Conservation (phyloP, 2,329 filamentous ascomycete genomes). For the Orbilia ellipsospora region DNA sequence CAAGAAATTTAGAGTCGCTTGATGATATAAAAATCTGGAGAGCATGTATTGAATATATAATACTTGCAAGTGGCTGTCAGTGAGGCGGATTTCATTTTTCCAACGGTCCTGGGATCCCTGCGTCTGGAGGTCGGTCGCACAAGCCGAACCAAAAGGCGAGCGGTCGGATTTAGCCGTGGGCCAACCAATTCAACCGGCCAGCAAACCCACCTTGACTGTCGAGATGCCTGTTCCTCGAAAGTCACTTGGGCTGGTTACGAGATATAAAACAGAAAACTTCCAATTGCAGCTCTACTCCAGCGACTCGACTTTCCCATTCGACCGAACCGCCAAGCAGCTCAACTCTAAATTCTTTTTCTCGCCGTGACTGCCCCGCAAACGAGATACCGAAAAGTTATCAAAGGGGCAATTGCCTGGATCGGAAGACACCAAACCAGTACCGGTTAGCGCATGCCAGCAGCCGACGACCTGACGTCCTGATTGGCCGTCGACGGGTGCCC, state of each 20-base stretch:
- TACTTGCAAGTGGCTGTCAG: no score
- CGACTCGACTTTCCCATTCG: constrained; percentile 19
- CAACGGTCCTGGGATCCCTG: no score
- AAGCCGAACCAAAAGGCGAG: no score
- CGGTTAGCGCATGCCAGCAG: constrained; percentile 37
- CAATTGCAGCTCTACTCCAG: not conserved
- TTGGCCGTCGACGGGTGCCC: constrained; percentile 13
- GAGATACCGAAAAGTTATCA: constrained; percentile 16
- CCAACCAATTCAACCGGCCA: no score
- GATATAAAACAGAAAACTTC: not conserved
- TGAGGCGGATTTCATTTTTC: no score
- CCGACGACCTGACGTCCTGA: constrained; percentile 18
- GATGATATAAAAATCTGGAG: no score
- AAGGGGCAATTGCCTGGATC: constrained; percentile 26
- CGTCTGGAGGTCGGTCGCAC: no score
- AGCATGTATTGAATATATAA: no score
- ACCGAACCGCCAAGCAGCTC: constrained; percentile 14
- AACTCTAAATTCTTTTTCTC: constrained; percentile 2
- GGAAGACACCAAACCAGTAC: constrained; percentile 16
- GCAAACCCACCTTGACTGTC: not conserved
- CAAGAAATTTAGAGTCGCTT: no score
- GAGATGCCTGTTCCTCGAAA: not conserved
- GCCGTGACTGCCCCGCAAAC: constrained; percentile 26
- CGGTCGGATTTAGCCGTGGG: no score
- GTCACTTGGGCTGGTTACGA: not conserved